Evolutionary conservation across 257 asterid genomes (phyloP).

Genomic region (Solanum virginianum): DNA sequence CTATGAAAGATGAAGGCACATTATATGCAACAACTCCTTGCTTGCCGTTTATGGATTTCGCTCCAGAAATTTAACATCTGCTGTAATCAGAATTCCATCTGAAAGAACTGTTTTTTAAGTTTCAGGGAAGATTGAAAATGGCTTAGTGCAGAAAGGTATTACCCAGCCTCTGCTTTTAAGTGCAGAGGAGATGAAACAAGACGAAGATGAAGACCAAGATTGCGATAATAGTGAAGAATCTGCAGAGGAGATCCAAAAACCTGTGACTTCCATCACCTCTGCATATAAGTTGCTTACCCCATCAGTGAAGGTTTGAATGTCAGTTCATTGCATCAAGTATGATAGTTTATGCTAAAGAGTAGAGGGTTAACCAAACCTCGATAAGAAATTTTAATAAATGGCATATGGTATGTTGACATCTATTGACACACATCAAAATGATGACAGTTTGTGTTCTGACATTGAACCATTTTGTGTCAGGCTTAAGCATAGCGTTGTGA

Average conservation of each 20-base stretch:
- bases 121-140: conserved; percentile 18
- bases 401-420: neutral
- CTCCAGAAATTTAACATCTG: neutral
- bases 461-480: neutral
- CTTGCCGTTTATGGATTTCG: neutral
- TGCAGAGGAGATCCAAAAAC: conserved; percentile 54
- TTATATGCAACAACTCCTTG: neutral
- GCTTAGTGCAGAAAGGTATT: conserved; percentile 65
- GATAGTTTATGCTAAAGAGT: neutral
- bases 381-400: neutral
- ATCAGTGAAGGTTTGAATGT: conserved; percentile 64
- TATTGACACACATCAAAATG: neutral
- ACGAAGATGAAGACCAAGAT: conserved; percentile 57
- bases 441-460: neutral
- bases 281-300: conserved; percentile 90
- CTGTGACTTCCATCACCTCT: conserved; percentile 69
- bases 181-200: conserved; percentile 31
- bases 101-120: neutral
- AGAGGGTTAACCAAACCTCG: neutral
- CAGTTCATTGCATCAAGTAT: neutral
- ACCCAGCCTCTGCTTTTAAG: conserved; percentile 56
- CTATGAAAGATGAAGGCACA: neutral
- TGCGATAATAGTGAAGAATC: conserved; percentile 78
- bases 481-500: neutral
- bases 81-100: neutral